Evolutionary conservation across 2,329 filamentous ascomycete species (phyloP).

Genomic region (Penicillium brevicompactum): DNA sequence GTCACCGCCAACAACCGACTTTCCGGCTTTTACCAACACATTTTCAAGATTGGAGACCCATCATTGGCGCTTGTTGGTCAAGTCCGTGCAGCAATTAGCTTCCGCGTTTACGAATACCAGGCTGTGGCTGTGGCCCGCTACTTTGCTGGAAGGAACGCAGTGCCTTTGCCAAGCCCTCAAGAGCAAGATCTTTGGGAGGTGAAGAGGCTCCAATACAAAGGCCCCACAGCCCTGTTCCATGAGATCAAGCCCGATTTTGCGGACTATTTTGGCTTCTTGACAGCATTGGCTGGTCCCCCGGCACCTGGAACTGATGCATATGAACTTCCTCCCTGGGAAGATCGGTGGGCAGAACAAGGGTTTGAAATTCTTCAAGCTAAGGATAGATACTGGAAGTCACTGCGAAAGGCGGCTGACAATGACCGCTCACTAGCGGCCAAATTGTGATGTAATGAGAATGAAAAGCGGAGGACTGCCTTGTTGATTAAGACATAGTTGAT

Average conservation of each 20-base stretch:
- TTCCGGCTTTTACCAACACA: conserved; percentile 33
- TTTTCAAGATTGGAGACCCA: conserved; percentile 33
- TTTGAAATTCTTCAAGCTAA: conserved; percentile 23
- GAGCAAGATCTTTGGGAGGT: conserved; percentile 33
- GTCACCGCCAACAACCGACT: conserved; percentile 28
- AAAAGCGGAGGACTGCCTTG: no score
- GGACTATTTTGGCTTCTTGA: conserved; percentile 43
- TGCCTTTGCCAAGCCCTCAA: conserved; percentile 17
- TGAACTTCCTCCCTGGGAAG: conserved; percentile 41
- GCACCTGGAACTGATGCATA: conserved; percentile 38
- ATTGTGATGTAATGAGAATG: background rate
- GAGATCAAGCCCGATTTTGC: conserved; percentile 38
- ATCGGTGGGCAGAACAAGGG: conserved; percentile 32
- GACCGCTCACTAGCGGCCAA: background rate
- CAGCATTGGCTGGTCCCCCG: conserved; percentile 43
- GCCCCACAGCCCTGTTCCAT: conserved; percentile 22
- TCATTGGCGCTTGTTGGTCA: conserved; percentile 33
- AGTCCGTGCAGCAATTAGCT: conserved; percentile 30
- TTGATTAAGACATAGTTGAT: no score
- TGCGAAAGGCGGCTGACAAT: conserved; percentile 2
- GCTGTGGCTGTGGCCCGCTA: conserved; percentile 33
- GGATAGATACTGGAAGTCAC: conserved; percentile 20
- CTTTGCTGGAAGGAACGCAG: conserved; percentile 26
- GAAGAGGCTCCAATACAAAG: conserved; percentile 22
- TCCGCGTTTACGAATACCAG: conserved; percentile 36